Base-by-base conservation (phyloP, 345 rosid species). In the Kernera saxatilis region DNA sequence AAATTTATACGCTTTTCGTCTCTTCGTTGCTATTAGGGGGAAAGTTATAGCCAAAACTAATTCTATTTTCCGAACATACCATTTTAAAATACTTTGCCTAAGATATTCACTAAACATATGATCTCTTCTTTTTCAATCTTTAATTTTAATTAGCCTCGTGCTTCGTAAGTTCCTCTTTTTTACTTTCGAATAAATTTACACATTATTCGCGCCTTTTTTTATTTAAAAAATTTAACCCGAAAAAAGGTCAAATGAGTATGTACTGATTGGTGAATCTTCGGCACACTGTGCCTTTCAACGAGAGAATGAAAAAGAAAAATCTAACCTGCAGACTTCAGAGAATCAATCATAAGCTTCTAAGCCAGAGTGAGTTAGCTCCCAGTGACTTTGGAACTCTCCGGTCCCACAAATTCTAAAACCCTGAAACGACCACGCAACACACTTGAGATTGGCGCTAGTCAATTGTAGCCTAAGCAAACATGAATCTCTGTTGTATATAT, bases 251-350 rank as follows among this genome's bases (percentile, higher is more conserved):
- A 25, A 15, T 12, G 11, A 50, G 46, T 36, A 50, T 25, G 15
- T 25, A 66, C 36, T 51, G 10, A 25, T 51, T 23, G 39, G 27
- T 50, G 46, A 50, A 36, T 36, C 58, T 36, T 36, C 18, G 26
- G 23, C 36, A 36, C 59, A 35, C 2, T 23, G n/a, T 18, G 49
- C 37, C 39, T 39, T 39, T 25, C 36, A 23, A 15, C 9, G 15
- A 36, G 33, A 15, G 5, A 7, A 12, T 23, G 37, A 43, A 27
- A 41, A 53, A 41, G 43, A 30, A 41, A 40, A 54, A 27, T 32
- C 50, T 67, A 67, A 67, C 71, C 60, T 67, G 63, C 6, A 30
- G 43, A 41, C 63, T 41, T 68, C 43, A 27, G 52, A 17, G 57
- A 65, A 35, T 44, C 46, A 50, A 50, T 50, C 59, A 51, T 26